Percentiles rank a stretch among this genome's conserved stretches.
phyloP scores from a whole-genome alignment of 176 grass and related monocot genomes.

The Saccharum officinarum region DNA sequence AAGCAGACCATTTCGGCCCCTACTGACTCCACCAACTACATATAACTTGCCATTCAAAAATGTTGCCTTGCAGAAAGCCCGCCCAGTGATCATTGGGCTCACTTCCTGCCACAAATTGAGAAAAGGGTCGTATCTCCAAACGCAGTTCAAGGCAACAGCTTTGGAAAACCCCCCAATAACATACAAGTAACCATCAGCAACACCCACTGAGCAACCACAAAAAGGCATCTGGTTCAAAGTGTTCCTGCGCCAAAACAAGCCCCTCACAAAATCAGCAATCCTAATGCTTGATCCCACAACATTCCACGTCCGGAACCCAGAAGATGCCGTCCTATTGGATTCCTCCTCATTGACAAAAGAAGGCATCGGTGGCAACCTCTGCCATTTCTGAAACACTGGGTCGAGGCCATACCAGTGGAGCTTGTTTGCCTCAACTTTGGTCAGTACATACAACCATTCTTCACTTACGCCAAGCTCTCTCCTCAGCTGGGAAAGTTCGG shows the following conservation, averaged over 20 bases:
- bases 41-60: slow-evolving; percentile 79
- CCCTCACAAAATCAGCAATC: slow-evolving; percentile 73
- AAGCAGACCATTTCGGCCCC: slow-evolving; percentile 57
- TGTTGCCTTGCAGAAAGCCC: slow-evolving; percentile 87
- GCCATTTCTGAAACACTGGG: slow-evolving; percentile 60
- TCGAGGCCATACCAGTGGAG: slow-evolving; percentile 73
- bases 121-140: slow-evolving; percentile 74
- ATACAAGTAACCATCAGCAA: slow-evolving; percentile 71
- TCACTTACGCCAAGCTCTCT: slow-evolving; percentile 67
- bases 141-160: slow-evolving; percentile 60
- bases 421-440: slow-evolving; percentile 62
- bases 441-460: slow-evolving; percentile 86
- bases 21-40: slow-evolving; percentile 83
- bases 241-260: slow-evolving; percentile 58
- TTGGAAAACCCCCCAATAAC: slow-evolving; percentile 79
- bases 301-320: slow-evolving; percentile 57
- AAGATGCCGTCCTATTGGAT: slow-evolving; percentile 33
- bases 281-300: slow-evolving; percentile 76
- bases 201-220: slow-evolving; percentile 64
- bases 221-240: slow-evolving; percentile 62
- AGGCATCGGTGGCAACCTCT: slow-evolving; percentile 72
- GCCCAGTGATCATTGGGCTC: slow-evolving; percentile 64
- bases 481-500: slow-evolving; percentile 63
- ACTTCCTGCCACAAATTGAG: slow-evolving; percentile 77
- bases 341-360: slow-evolving; percentile 59